Evolutionary conservation across 495 filamentous ascomycete genomes (phyloP), one percentile per base, ranked within the genome.

Genomic region (Neurospora sp.): DNA sequence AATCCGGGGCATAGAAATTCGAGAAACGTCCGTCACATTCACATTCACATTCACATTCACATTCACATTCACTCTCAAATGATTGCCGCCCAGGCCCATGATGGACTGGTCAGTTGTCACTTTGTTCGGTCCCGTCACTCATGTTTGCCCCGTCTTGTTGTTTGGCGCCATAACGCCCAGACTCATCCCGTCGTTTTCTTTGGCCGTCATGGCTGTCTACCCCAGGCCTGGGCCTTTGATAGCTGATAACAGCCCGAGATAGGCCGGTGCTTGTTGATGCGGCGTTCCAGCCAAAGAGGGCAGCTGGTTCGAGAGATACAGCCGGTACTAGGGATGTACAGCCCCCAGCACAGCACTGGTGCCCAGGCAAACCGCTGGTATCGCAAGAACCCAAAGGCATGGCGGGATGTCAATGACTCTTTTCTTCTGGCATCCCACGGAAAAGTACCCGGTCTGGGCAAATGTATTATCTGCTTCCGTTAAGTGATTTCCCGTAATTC

Each of bases 1-100:
- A 76, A 76, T 77, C 68, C 73, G 73, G 45, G 74, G 45, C 70
- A 68, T 73, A 20, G 40, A 75, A 76, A 70, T 74, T 77, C 72
- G 40, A 65, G 72, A 73, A 42, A 53, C 9, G 40, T 40, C 38
- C 39, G 31, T 42, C 38, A 71, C n/a, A 70, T 45, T 42, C 38
- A 31, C n/a, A 61, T 61, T 42, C 38, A 31, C n/a, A 61, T 61
- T 35, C 9, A 3, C 12, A 70, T 45, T 42, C 38, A 31, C n/a
- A 71, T 27, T 42, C 20, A 31, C 27, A 65, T 65, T 35, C 9
- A 3, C 12, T 16, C 14, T 61, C 14, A 8, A 44, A 35, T 59
- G 53, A 65, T 65, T 65, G 27, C 18, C 53, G 27, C 27, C 53
- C 27, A 65, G 53, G 27, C 53, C 48, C 10, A 10, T 35, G 53